phyloP scores from a whole-genome alignment of 192 early-diverging fungal species.

The Coemansia reversa region DNA sequence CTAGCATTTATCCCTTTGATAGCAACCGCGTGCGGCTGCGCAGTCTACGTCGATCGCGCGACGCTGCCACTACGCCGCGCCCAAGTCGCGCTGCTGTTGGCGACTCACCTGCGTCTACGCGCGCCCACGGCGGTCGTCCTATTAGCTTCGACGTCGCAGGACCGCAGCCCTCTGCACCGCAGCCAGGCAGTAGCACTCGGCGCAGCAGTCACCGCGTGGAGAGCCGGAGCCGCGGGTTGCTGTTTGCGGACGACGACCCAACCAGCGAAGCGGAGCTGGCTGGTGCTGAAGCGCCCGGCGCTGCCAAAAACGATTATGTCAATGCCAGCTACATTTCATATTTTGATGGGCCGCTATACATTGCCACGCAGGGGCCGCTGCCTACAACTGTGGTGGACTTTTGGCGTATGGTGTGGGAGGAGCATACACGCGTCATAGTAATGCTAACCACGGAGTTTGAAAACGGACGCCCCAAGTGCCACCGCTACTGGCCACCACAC shows the following conservation, averaged over 20 bases:
- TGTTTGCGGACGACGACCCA: conserved; percentile 35
- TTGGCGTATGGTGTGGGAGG: conserved; percentile 90
- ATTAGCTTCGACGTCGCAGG: conserved; percentile 11
- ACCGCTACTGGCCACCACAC: conserved; percentile 79
- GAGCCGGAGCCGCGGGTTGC: conserved; percentile 46
- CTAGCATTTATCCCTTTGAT: conserved; percentile 82
- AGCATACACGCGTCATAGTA: conserved; percentile 72
- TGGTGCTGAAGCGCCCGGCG: neutral
- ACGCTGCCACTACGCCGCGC: neutral
- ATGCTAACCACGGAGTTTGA: conserved; percentile 86
- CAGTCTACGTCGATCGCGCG: conserved; percentile 25
- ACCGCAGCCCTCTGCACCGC: conserved; percentile 5
- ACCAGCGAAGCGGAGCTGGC: conserved; percentile 10
- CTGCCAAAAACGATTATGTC: conserved; percentile 64
- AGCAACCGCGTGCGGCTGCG: conserved; percentile 57
- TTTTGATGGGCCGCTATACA: conserved; percentile 62
- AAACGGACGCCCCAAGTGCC: conserved; percentile 71
- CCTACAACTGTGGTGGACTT: conserved; percentile 73
- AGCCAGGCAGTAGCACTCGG: neutral
- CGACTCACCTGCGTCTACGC: neutral
- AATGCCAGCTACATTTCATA: conserved; percentile 77
- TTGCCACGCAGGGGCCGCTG: conserved; percentile 88
- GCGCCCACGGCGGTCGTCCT: conserved; percentile 8
- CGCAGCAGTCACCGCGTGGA: conserved; percentile 23
- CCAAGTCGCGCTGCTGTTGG: neutral